A percentile compares a stretch with the other conserved stretches of the same genome.
Conservation (phyloP, 2,329 filamentous ascomycete species). For the Teratosphaeria pseudoeucalypti region DNA sequence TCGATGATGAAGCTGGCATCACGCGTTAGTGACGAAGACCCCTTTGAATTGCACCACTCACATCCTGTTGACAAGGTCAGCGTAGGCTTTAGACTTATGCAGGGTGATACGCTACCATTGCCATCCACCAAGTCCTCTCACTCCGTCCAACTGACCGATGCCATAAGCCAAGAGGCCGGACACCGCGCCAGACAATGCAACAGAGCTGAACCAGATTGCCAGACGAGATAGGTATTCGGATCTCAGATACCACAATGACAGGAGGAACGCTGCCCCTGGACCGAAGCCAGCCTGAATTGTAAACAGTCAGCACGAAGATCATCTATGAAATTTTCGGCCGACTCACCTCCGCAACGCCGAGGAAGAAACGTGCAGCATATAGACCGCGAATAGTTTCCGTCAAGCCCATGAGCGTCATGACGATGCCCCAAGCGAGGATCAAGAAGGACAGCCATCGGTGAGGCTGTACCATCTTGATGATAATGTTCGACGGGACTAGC, state of each 20-base stretch:
- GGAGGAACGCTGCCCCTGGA: constrained; percentile 34
- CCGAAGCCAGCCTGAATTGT: constrained; percentile 49
- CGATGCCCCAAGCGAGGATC: constrained; percentile 24
- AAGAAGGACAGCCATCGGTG: constrained; percentile 26
- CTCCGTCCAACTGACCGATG: constrained; percentile 46
- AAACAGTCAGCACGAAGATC: neutral
- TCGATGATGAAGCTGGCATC: constrained; percentile 58
- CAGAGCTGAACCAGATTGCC: constrained; percentile 26
- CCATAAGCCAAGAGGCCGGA: constrained; percentile 31
- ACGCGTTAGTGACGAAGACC: neutral
- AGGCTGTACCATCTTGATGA: constrained; percentile 37
- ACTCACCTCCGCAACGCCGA: constrained; percentile 27
- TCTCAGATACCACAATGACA: constrained; percentile 25
- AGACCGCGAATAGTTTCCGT: constrained; percentile 35
- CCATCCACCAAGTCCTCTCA: constrained; percentile 55
- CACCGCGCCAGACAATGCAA: constrained; percentile 26
- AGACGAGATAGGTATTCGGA: constrained; percentile 24
- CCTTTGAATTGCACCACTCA: neutral
- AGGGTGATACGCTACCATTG: constrained; percentile 17
- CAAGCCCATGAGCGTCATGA: constrained; percentile 31
- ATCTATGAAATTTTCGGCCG: neutral
- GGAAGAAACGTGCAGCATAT: constrained; percentile 25
- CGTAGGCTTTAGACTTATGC: no score
- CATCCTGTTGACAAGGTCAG: neutral
- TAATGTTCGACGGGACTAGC: constrained; percentile 31